phyloP scores from a whole-genome alignment of 768 basidiomycete genomes.

The Artomyces pyxidatus region DNA sequence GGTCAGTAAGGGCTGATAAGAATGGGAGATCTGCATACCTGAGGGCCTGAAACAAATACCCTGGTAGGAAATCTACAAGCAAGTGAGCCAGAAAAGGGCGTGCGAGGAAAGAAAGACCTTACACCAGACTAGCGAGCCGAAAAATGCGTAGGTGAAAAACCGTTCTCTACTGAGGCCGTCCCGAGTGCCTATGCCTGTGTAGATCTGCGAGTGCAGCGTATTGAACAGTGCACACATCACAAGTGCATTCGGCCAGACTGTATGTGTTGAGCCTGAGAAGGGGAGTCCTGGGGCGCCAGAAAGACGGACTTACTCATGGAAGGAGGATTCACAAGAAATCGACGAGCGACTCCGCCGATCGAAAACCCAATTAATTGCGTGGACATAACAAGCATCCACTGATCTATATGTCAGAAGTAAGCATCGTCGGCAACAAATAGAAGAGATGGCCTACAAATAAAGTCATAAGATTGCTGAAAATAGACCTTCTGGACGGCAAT shows the following conservation, averaged over 20 bases:
- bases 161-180: conserved; percentile 62
- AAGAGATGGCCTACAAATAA: conserved; percentile 27
- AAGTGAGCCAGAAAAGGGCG: background rate
- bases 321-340: conserved; percentile 60
- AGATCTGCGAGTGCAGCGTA: conserved; percentile 61
- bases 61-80: conserved; percentile 33
- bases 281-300: background rate
- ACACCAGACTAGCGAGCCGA: conserved; percentile 54
- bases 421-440: conserved; percentile 16
- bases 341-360: conserved; percentile 63
- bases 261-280: background rate
- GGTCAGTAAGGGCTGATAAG: conserved; percentile 22
- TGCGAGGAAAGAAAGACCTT: conserved; percentile 24
- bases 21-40: background rate
- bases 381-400: conserved; percentile 75
- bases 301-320: conserved; percentile 30
- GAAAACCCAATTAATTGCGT: conserved; percentile 77
- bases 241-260: conserved; percentile 64
- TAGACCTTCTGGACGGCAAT: conserved; percentile 63
- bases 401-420: conserved; percentile 36
- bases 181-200: conserved; percentile 51
- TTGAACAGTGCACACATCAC: conserved; percentile 70
- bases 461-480: conserved; percentile 51
- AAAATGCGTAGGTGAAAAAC: conserved; percentile 63
- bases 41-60: conserved; percentile 29